Conservation (phyloP, 2,329 filamentous ascomycete species). For the Fusarium austroafricanum region DNA sequence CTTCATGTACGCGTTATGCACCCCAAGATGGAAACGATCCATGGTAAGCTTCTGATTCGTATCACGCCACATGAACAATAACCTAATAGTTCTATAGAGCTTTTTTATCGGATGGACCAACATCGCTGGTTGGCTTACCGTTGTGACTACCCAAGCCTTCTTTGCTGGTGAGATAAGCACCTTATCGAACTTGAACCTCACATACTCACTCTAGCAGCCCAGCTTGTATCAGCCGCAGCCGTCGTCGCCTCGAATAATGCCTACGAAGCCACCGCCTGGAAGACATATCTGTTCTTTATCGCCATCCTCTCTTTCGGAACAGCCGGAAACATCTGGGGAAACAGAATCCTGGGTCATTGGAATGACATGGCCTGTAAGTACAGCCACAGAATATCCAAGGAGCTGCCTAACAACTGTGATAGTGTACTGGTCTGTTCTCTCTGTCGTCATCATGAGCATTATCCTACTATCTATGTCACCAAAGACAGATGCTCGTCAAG, state of each 20-base stretch:
- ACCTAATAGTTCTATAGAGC: slow-evolving; percentile 46
- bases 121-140: slow-evolving; percentile 58
- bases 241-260: slow-evolving; percentile 54
- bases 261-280: slow-evolving; percentile 54
- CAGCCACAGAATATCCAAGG: accelerated
- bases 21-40: slow-evolving; percentile 50
- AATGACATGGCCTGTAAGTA: slow-evolving; percentile 53
- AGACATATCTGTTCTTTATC: slow-evolving; percentile 58
- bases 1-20: slow-evolving; percentile 57
- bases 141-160: slow-evolving; percentile 57
- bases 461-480: slow-evolving; percentile 53
- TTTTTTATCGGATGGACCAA: slow-evolving; percentile 58
- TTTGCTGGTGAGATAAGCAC: slow-evolving; percentile 51
- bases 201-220: slow-evolving; percentile 46
- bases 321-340: slow-evolving; percentile 52
- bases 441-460: slow-evolving; percentile 57
- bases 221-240: slow-evolving; percentile 56
- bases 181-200: accelerated
- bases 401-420: accelerated
- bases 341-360: slow-evolving; percentile 55
- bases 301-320: slow-evolving; percentile 30
- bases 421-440: slow-evolving; percentile 57
- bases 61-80: accelerated
- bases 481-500: slow-evolving; percentile 56
- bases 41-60: slow-evolving; percentile 27